Percentiles rank a stretch among this genome's conserved stretches.
phyloP scores from a whole-genome alignment of 2,329 filamentous ascomycete species.

The Moelleriella libera region DNA sequence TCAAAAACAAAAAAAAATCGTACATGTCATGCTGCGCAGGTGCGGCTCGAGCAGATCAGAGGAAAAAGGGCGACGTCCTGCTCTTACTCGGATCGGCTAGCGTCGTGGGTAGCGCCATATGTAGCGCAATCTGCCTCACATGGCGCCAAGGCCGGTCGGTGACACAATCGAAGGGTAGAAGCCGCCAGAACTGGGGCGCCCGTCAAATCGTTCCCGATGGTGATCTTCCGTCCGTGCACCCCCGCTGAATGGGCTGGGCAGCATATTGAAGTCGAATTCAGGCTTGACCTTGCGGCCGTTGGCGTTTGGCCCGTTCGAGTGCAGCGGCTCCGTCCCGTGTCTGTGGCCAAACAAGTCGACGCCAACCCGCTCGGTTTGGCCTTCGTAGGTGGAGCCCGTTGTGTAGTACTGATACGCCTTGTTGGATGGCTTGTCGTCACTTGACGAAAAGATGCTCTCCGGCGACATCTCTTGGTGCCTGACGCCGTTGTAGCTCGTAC shows the following conservation, averaged over 20 bases:
- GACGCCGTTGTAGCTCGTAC: conserved; percentile 23
- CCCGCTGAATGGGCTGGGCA: conserved; percentile 29
- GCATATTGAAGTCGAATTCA: conserved; percentile 28
- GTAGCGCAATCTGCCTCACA: conserved; percentile 18
- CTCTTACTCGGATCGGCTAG: conserved; percentile 1
- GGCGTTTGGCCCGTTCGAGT: conserved; percentile 12
- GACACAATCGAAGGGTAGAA: conserved; percentile 38
- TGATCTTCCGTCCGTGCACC: conserved; percentile 17
- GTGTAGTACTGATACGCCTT: conserved; percentile 41
- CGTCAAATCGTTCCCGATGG: conserved; percentile 35
- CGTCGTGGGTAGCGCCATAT: neutral
- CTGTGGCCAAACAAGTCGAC: conserved; percentile 36
- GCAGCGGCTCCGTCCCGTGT: conserved; percentile 17
- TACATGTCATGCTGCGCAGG: neutral
- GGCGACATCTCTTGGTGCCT: conserved; percentile 34
- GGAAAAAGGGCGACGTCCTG: neutral
- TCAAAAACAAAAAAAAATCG: neutral
- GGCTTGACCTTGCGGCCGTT: conserved; percentile 29
- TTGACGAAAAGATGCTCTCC: conserved; percentile 35
- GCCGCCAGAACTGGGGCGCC: conserved; percentile 34
- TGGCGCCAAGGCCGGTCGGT: conserved; percentile 22
- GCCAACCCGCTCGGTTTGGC: conserved; percentile 21
- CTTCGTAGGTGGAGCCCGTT: conserved; percentile 36
- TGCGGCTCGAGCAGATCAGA: neutral
- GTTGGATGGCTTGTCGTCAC: conserved; percentile 33